Evolutionary conservation across 768 basidiomycete genomes (phyloP).

Genomic region (Amylocystis lapponica): DNA sequence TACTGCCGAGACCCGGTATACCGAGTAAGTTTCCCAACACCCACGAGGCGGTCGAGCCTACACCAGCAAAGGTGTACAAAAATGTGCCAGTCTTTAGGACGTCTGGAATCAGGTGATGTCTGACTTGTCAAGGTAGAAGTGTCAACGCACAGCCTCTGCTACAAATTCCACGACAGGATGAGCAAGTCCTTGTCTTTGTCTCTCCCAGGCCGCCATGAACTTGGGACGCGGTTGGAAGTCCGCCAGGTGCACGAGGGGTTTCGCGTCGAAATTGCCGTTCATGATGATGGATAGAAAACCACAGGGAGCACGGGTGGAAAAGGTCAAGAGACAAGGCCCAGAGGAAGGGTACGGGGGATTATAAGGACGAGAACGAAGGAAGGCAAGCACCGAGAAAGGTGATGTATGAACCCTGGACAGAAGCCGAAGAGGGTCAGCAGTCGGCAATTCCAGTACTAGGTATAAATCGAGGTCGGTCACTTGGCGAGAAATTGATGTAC

Average conservation of each 20-base stretch:
- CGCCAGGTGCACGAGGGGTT: neutral
- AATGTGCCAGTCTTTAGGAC: slow-evolving; percentile 19
- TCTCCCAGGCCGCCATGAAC: slow-evolving; percentile 1
- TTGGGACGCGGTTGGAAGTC: neutral
- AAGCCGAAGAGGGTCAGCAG: too few species aligned
- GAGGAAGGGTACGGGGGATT: too few species aligned
- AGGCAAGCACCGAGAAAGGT: too few species aligned
- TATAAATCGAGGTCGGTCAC: too few species aligned
- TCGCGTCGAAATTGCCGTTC: too few species aligned
- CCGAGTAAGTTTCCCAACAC: slow-evolving; percentile 23
- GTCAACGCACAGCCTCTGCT: slow-evolving; percentile 22
- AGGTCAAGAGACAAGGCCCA: too few species aligned
- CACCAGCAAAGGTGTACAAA: slow-evolving; percentile 23
- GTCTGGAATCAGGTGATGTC: neutral
- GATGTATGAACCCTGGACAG: too few species aligned
- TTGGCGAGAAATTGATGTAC: too few species aligned
- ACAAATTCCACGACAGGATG: slow-evolving; percentile 21
- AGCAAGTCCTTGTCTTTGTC: neutral
- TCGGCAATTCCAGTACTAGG: too few species aligned
- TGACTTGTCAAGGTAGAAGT: neutral
- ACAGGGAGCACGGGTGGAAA: too few species aligned
- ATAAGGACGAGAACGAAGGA: too few species aligned
- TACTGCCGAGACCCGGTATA: slow-evolving; percentile 24
- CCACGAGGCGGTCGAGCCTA: slow-evolving; percentile 28
- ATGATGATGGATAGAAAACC: too few species aligned